Base-by-base conservation (phyloP, 2,329 filamentous ascomycete genomes). In the Lasiodiplodia sp. region DNA sequence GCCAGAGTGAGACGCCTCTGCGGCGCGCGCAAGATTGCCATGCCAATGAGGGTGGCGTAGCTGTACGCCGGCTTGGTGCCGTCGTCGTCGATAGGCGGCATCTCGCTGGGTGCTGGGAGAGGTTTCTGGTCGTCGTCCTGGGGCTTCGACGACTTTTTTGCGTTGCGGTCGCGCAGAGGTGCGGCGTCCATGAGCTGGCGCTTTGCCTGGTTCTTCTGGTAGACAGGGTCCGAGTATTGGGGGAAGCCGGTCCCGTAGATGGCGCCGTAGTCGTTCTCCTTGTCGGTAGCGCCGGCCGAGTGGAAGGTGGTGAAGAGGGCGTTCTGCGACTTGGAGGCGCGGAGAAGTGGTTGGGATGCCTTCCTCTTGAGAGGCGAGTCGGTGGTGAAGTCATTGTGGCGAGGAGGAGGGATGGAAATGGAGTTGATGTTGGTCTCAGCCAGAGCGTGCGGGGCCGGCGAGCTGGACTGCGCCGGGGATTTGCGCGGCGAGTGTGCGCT, bases 31-130 rank as follows among this genome's bases (percentile, higher is more conserved):
- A 98, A 85, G 74, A 99, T 97, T 64, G 96, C 94, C 94, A 97
- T 97, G 77, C 93, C 96, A 72, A 98, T 98, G 73, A 99, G 86
- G 73, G 92, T 92, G 23, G 96, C 95, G 78, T 99, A 99, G 82
- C 94, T 98, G 80, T 95, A 93, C 5, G 89, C 87, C 6, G 96
- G 96, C 79, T 99, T 98, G 67, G 86, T 85, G 74, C 94, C 95
- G 77, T 97, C 93, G 76, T 98, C 96, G 69, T 91, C 84, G 38
- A 97, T 88, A 5, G 84, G 80, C 5, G 94, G 92, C 83, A 97
- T 96, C n/a, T 93, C 91, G 71, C 91, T 87, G 60, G 90, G 90
- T 58, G 90, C 85, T 4, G 93, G 92, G 4, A 94, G 81, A 28
- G 85, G 80, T 37, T 80, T 78, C 69, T 85, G 81, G 38, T 79